Conservation (phyloP, 768 basidiomycete species). For the Rhizopogon salebrosus region DNA sequence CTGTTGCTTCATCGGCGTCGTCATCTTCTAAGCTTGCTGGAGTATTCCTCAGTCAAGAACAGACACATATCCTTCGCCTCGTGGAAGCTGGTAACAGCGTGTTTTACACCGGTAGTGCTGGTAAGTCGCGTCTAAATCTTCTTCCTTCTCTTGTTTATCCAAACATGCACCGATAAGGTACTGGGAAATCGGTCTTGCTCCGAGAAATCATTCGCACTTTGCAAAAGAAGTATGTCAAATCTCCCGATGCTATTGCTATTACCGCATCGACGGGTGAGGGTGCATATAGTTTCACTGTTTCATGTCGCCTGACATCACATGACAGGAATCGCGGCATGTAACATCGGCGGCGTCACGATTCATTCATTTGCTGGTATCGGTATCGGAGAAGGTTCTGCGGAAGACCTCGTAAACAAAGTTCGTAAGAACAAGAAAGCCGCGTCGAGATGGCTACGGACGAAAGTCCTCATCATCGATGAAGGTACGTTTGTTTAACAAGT, state of each 20-base stretch:
- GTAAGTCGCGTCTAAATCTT: slow-evolving; percentile 40
- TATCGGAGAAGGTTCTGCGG: slow-evolving; percentile 61
- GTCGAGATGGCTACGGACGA: slow-evolving; percentile 77
- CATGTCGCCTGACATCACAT: not conserved
- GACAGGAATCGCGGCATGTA: slow-evolving; percentile 89
- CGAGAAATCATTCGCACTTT: slow-evolving; percentile 84
- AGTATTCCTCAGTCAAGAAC: slow-evolving; percentile 78
- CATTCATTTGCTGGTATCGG: slow-evolving; percentile 97
- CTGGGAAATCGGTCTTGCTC: slow-evolving; percentile 93
- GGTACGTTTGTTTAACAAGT: slow-evolving; percentile 32
- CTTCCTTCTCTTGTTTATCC: slow-evolving; percentile 7
- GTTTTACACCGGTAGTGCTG: slow-evolving; percentile 97
- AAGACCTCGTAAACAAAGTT: slow-evolving; percentile 60
- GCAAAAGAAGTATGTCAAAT: slow-evolving; percentile 45
- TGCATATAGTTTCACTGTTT: not conserved
- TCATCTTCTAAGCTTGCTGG: slow-evolving; percentile 24
- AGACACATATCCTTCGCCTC: slow-evolving; percentile 75
- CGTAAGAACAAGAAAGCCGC: slow-evolving; percentile 81
- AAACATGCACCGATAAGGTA: slow-evolving; percentile 51
- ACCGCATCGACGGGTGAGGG: slow-evolving; percentile 86
- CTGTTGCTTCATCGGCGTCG: not conserved
- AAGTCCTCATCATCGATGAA: slow-evolving; percentile 82
- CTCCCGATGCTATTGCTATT: slow-evolving; percentile 76
- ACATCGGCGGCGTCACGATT: slow-evolving; percentile 92
- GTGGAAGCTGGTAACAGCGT: slow-evolving; percentile 70